Evolutionary conservation across 108 stramenopile species (phyloP), one percentile per base, ranked within the genome.

Genomic region (Stephanodiscus triporus): DNA sequence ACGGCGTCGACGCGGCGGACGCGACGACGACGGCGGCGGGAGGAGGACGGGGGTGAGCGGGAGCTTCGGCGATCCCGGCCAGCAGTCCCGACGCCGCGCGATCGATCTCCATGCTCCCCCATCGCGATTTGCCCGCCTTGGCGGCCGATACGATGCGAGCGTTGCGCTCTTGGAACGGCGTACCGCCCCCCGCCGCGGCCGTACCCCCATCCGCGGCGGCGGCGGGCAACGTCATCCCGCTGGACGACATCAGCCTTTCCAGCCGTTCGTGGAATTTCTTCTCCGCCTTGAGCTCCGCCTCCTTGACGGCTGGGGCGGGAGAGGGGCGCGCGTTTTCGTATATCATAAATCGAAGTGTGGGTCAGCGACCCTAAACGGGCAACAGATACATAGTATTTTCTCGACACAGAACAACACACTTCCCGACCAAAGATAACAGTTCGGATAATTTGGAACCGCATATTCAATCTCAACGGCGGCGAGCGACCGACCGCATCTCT

Each of bases 261-360:
- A 79, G 24, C 26, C 60, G 32, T 58, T 81, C 80, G 42, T 76
- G 75, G 72, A 72, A 81, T 42, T 83, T 83, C 66, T 69, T 75
- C 72, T 77, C 78, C 10, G 78, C 80, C 70, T 68, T 72, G 24
- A 72, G 51, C 63, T 93, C 90, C 56, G 86, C 85, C 43, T 87
- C 67, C 9, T 61, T 68, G 1, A 82, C 72, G 3, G 81, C 81
- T 36, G 55, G 10, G 8, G 6, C 6, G 36, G 4, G 6, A 36
- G 36, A 6, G 4, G 36, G 36, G 6, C 6, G 36, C 36, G 6
- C 36, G 36, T 36, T 6, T 36, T 36, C 36, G 36, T 4, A 6
- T 4, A 36, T 6, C 6, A 36, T 36, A 36, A 36, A n/a, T n/a
- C n/a, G n/a, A n/a, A n/a, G n/a, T n/a, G n/a, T n/a, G n/a, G n/a